Base-by-base conservation (phyloP, 129 eudicot genomes). In the Smallanthus sonchifolius region DNA sequence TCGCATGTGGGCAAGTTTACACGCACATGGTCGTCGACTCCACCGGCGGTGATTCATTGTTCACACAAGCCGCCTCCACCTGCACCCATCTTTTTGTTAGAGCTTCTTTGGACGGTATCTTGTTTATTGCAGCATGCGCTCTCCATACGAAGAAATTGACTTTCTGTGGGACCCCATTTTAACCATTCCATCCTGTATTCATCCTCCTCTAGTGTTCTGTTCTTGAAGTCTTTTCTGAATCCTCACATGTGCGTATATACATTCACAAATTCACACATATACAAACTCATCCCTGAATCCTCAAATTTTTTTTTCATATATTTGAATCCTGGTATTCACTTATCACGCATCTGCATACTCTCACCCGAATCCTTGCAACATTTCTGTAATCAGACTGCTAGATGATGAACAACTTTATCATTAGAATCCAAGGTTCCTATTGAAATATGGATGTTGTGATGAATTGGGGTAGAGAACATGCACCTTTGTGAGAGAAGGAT, bases 401-500 rank as follows among this genome's bases (percentile, higher is more conserved):
- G 20, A 17, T 38, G 47, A 38, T 36, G 69, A 35, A 35, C 32
- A 63, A 36, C 14, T 16, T 38, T 19, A 9, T 38, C 34, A 38
- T 37, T 64, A 64, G 1, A 16, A 36, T 7, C n/a, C 32, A 17
- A 38, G 49, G 48, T 38, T 36, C 10, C 67, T 34, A 15, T 34
- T 14, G 67, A 15, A 62, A 36, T 36, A 7, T n/a, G 69, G 47
- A n/a, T 36, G 65, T 57, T 57, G 65, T 57, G n/a, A 24, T 57
- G 11, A 10, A 57, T 28, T 57, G 11, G 11, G 37, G n/a, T 57
- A 24, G 69, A n/a, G 5, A 38, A 64, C 5, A 64, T 38, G 28
- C 3, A 32, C 69, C 69, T 64, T 64, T 64, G 68, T 63, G 68
- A 63, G 68, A 63, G 47, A 63, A 63, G 43, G 68, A 37, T 35